Conservation (phyloP, 2,329 filamentous ascomycete genomes). For the Colletotrichum godetiae region DNA sequence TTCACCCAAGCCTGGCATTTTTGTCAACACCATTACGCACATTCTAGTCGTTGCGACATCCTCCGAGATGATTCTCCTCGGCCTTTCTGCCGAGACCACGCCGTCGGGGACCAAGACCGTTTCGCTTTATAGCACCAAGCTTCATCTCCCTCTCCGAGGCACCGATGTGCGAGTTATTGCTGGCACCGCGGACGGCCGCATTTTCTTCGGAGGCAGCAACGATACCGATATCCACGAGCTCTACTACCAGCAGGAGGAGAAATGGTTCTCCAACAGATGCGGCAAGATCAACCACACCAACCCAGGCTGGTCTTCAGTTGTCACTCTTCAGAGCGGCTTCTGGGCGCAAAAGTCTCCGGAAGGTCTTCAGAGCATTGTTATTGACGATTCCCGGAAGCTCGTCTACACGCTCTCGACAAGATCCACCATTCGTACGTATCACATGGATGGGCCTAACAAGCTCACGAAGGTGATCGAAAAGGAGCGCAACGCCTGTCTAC, state of each 20-base stretch:
- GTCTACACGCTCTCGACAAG: slow-evolving; percentile 90
- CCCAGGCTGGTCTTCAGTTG: slow-evolving; percentile 75
- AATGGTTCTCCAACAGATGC: slow-evolving; percentile 92
- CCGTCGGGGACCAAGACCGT: slow-evolving; percentile 79
- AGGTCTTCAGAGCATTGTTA: slow-evolving; percentile 79
- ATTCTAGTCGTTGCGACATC: slow-evolving; percentile 90
- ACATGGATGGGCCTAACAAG: slow-evolving; percentile 77
- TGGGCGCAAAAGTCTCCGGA: slow-evolving; percentile 68
- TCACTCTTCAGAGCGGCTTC: slow-evolving; percentile 62
- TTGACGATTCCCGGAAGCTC: slow-evolving; percentile 89
- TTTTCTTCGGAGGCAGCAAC: slow-evolving; percentile 87
- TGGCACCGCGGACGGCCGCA: slow-evolving; percentile 85
- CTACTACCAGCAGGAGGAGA: slow-evolving; percentile 96
- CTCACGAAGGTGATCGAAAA: slow-evolving; percentile 75
- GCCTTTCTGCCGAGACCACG: slow-evolving; percentile 76
- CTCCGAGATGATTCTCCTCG: slow-evolving; percentile 87
- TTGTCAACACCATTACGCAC: slow-evolving; percentile 86
- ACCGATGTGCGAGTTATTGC: slow-evolving; percentile 82
- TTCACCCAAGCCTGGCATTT: slow-evolving; percentile 86
- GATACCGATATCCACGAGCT: slow-evolving; percentile 94
- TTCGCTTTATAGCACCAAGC: slow-evolving; percentile 87
- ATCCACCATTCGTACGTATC: slow-evolving; percentile 91
- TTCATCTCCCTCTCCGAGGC: slow-evolving; percentile 82
- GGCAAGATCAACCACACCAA: slow-evolving; percentile 90
- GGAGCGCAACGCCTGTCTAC: slow-evolving; percentile 68